A percentile compares a stretch with the other conserved stretches of the same genome.
Evolutionary conservation across 2,329 filamentous ascomycete genomes (phyloP).

Genomic region (Lithohypha guttulata): DNA sequence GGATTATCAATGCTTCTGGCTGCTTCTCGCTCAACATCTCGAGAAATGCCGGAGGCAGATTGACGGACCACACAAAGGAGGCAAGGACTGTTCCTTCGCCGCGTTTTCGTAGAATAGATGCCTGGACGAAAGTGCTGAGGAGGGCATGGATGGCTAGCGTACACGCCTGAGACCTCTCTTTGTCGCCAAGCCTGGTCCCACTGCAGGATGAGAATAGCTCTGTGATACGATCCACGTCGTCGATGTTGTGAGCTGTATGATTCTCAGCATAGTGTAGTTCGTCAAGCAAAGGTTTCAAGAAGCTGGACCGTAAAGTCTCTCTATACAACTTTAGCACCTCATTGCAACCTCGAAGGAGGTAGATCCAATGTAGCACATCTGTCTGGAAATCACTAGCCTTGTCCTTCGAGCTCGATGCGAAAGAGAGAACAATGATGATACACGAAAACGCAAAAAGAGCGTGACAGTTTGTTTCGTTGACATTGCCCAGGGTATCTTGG

Average conservation of each 20-base stretch:
- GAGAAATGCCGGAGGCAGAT: constrained; percentile 26
- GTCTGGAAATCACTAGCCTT: constrained; percentile 21
- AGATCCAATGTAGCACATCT: constrained; percentile 25
- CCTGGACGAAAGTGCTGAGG: constrained; percentile 24
- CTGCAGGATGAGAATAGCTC: constrained; percentile 24
- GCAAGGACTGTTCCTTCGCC: constrained; percentile 24
- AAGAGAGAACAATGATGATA: constrained; percentile 31
- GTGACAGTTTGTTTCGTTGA: constrained; percentile 33
- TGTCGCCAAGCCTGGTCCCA: constrained; percentile 19
- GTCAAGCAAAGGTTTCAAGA: constrained; percentile 24
- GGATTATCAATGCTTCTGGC: constrained; percentile 27
- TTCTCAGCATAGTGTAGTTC: constrained; percentile 23
- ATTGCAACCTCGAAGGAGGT: constrained; percentile 24
- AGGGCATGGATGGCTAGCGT: constrained; percentile 24
- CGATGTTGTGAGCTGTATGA: constrained; percentile 21
- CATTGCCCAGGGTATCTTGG: constrained; percentile 26
- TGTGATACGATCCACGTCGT: constrained; percentile 22
- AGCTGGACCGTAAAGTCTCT: constrained; percentile 22
- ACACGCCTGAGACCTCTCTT: constrained; percentile 22
- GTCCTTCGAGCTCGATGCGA: constrained; percentile 21
- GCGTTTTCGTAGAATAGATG: constrained; percentile 20
- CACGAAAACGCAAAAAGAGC: constrained; percentile 33
- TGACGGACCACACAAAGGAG: constrained; percentile 30
- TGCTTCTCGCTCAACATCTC: constrained; percentile 29
- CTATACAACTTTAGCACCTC: constrained; percentile 24